Evolutionary conservation across 352 stramenopile species (phyloP).

Genomic region (Sclerospora graminicola): DNA sequence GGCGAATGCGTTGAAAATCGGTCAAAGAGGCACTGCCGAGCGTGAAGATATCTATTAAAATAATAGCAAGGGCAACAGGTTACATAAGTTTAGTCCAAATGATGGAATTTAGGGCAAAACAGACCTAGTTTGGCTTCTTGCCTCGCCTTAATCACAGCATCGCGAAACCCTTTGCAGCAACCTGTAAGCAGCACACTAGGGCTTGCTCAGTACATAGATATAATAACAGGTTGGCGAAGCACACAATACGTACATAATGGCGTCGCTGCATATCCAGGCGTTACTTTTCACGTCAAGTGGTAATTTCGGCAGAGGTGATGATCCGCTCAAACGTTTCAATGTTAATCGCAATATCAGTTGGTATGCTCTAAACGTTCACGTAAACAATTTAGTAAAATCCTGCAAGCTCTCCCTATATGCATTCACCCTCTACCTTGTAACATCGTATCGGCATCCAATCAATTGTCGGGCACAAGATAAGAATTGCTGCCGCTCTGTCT

Average conservation of each 20-base stretch:
- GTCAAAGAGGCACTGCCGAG: conserved; percentile 63
- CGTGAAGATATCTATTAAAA: conserved; percentile 45
- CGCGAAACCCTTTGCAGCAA: conserved; percentile 39
- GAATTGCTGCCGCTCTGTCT: conserved; percentile 38
- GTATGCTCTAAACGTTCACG: conserved; percentile 27
- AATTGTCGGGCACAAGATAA: conserved; percentile 50
- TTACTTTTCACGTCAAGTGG: conserved; percentile 40
- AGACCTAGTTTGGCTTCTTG: conserved; percentile 37
- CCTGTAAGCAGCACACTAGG: conserved; percentile 49
- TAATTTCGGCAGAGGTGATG: conserved; percentile 33
- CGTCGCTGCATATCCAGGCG: conserved; percentile 69
- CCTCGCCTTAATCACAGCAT: conserved; percentile 36
- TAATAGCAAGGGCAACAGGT: conserved; percentile 1
- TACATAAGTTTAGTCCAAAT: conserved; percentile 1
- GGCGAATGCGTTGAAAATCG: conserved; percentile 54
- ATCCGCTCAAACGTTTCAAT: conserved; percentile 35
- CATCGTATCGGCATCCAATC: conserved; percentile 52
- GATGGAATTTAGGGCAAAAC: no score
- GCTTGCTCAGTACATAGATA: no score
- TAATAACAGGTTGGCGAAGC: no score
- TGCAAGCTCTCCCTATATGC: background rate
- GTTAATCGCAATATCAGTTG: conserved; percentile 49
- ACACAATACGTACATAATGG: conserved; percentile 42
- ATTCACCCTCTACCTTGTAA: conserved; percentile 32
- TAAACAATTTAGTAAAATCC: background rate